Evolutionary conservation across 176 grass and related monocot species (phyloP), one percentile per base, ranked within the genome.

Genomic region (Oryza brachyantha): DNA sequence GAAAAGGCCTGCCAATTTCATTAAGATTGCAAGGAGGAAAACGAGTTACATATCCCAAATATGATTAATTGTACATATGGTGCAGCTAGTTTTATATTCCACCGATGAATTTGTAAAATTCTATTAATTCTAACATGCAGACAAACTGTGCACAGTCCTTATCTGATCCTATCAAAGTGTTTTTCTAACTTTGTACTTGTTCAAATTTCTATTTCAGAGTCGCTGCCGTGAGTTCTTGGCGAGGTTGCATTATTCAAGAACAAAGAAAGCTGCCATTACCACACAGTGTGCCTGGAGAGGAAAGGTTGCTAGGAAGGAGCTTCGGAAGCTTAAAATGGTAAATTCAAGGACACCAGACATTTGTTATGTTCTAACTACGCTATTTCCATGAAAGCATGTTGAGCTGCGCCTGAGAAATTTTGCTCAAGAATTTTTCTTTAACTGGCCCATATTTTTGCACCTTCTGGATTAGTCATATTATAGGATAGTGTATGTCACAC

Each of bases 271-370:
- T 61, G 84, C 90, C 74, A 84, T 98, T 73, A 85, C 83, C 79
- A 98, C 95, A 61, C 95, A 98, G 78, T 98, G 92, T 86, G 83
- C 87, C 58, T 98, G 95, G 92, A 98, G 95, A 98, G 92, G 87
- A 85, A 98, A 79, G 65, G 83, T 89, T 83, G 95, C 95, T 61
- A 94, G 92, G 73, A 98, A 78, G 83, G 95, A 98, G 74, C 87
- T 98, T 72, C 90, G 88, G 8, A 94, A 92, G 8, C 90, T 98
- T 75, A 98, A 98, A 90, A 66, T 93, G 95, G 95, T 93, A 91
- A 82, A 54, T 58, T 78, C 7, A 8, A 72, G 69, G 60, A 64
- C 41, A 63, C 43, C 2, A 29, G 54, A 10, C 34, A 70, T 24
- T 69, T 69, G 21, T 82, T 81, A 38, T 75, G 14, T 74, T 84